These are phyloP conservation scores for Thelonectria olida DNA, from an alignment of 2,329 filamentous ascomycete genomes.

Conservation along the genomic window DNA sequence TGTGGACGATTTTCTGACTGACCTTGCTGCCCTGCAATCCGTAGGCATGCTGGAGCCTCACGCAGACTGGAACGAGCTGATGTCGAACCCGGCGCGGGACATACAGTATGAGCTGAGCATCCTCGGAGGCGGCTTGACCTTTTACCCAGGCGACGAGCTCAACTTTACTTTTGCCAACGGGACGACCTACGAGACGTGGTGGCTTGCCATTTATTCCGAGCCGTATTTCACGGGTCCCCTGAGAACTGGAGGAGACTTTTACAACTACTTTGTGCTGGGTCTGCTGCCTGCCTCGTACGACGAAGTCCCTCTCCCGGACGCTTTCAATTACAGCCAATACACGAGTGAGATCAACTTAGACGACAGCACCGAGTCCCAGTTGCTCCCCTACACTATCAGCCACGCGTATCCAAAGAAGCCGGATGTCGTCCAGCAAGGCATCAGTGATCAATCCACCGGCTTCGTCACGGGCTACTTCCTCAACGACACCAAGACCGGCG, in stretches of 20 bases:
- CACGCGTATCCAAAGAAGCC: slow-evolving; percentile 1
- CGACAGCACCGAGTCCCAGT: background rate
- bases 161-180: background rate
- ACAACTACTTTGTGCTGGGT: slow-evolving; percentile 9
- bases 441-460: background rate
- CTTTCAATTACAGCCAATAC: background rate
- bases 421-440: background rate
- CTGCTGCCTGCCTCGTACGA: background rate
- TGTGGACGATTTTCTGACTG: background rate
- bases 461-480: slow-evolving; percentile 9
- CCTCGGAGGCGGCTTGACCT: background rate
- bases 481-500: slow-evolving; percentile 4
- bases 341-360: too few species aligned
- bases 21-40: background rate
- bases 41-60: slow-evolving; percentile 8
- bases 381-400: background rate
- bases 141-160: slow-evolving; percentile 2
- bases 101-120: background rate
- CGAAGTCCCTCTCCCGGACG: background rate
- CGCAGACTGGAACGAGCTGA: slow-evolving; percentile 3
- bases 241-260: background rate
- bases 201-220: background rate
- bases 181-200: background rate
- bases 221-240: background rate
- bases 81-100: background rate